These are phyloP conservation scores for Uromyces viciae-fabae DNA, from an alignment of 1,284 basidiomycete genomes.

Conservation along the genomic window DNA sequence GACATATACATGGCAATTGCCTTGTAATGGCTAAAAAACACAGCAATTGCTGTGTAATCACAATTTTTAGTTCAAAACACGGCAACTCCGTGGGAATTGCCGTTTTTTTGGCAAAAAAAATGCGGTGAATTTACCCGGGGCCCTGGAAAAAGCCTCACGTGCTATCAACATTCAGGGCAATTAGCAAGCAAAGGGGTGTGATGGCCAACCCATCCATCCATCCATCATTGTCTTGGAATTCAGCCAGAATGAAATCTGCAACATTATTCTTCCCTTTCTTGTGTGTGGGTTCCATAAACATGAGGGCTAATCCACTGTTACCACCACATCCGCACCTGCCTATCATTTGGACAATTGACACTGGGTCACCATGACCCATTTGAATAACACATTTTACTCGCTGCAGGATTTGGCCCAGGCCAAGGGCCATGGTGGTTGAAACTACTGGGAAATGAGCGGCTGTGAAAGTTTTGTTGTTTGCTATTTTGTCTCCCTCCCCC, in stretches of 20 bases:
- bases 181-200: background rate
- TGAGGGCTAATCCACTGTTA: background rate
- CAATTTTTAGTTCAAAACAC: too few species aligned
- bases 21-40: too few species aligned
- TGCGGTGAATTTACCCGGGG: too few species aligned
- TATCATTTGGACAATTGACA: constrained; percentile 14
- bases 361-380: constrained; percentile 9
- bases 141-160: too few species aligned
- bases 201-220: background rate
- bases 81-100: too few species aligned
- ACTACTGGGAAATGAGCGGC: background rate
- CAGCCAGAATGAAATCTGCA: background rate
- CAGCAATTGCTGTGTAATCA: too few species aligned
- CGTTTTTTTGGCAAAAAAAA: too few species aligned
- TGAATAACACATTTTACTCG: background rate
- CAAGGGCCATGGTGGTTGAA: background rate
- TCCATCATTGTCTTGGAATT: background rate
- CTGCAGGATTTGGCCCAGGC: background rate
- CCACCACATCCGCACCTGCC: background rate
- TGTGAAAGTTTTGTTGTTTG: background rate
- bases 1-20: too few species aligned
- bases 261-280: background rate
- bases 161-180: background rate
- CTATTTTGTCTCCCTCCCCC: background rate
- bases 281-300: background rate